Percentiles rank a stretch among this genome's conserved stretches.
phyloP scores from a whole-genome alignment of 345 rosid species.

The rapeseed (Brassica napus) region DNA sequence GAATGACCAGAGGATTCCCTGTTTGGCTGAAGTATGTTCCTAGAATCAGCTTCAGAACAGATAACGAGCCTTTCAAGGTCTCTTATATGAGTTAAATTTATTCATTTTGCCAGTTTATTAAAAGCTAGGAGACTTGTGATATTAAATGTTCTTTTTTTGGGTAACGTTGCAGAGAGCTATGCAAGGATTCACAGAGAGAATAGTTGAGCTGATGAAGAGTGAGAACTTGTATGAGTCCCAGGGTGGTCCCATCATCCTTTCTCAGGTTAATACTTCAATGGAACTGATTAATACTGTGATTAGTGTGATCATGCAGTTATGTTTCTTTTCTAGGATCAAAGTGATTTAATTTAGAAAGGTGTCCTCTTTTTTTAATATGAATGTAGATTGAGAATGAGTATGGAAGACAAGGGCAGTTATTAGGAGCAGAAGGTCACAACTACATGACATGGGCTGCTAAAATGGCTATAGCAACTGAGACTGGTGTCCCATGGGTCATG shows the following conservation, averaged over 20 bases:
- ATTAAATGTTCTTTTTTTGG: slow-evolving; percentile 9
- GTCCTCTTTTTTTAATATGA: background rate
- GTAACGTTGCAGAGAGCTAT: slow-evolving; percentile 74
- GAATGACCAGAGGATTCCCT: slow-evolving; percentile 81
- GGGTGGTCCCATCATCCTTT: slow-evolving; percentile 97
- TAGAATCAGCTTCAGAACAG: slow-evolving; percentile 97
- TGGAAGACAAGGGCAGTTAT: slow-evolving; percentile 77
- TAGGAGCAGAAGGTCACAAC: slow-evolving; percentile 76
- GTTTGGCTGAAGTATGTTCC: slow-evolving; percentile 99
- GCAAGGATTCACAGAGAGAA: slow-evolving; percentile 93
- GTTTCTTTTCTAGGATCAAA: background rate
- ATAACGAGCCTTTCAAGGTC: slow-evolving; percentile 99
- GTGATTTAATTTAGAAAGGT: slow-evolving; percentile 13
- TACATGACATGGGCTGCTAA: slow-evolving; percentile 96
- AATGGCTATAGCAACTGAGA: slow-evolving; percentile 82
- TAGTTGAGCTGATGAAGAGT: slow-evolving; percentile 93
- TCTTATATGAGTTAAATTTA: background rate
- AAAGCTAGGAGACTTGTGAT: background rate
- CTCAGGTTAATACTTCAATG: slow-evolving; percentile 59
- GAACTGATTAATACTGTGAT: slow-evolving; percentile 1
- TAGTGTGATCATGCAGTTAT: slow-evolving; percentile 15
- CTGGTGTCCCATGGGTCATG: slow-evolving; percentile 99
- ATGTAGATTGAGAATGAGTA: slow-evolving; percentile 97
- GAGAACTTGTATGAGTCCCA: slow-evolving; percentile 91
- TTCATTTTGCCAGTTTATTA: background rate